phyloP scores from a whole-genome alignment of 1,139 yeast species.

The Pichia sp. region DNA sequence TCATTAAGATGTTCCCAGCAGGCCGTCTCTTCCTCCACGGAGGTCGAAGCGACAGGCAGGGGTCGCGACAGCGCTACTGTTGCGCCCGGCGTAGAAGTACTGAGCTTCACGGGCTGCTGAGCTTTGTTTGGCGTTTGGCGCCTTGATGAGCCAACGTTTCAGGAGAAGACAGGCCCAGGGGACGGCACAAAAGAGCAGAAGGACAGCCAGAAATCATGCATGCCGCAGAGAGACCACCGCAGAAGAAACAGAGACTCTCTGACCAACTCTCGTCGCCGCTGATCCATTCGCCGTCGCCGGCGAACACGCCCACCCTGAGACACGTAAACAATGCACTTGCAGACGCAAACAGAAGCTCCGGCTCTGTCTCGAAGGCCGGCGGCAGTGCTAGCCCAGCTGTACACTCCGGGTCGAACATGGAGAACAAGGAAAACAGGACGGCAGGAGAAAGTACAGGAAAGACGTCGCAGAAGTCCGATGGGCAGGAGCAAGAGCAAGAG shows the following conservation, averaged over 20 bases:
- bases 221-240: slow-evolving; percentile 4
- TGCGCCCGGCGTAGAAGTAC: too few species aligned
- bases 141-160: too few species aligned
- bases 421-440: neutral
- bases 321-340: neutral
- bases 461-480: neutral
- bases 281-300: slow-evolving; percentile 2
- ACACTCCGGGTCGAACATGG: neutral
- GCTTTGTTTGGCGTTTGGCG: too few species aligned
- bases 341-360: neutral
- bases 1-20: too few species aligned
- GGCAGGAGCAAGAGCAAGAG: too few species aligned
- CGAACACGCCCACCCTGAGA: neutral
- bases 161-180: neutral
- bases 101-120: too few species aligned
- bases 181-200: too few species aligned
- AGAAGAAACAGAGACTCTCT: neutral
- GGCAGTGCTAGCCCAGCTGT: neutral
- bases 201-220: too few species aligned
- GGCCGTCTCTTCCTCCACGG: too few species aligned
- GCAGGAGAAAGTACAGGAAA: neutral
- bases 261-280: slow-evolving; percentile 4
- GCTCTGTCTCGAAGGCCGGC: neutral
- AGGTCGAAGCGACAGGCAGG: too few species aligned
- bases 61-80: too few species aligned